Conservation (phyloP, 2,329 filamentous ascomycete species). For the Curvularia sp. region DNA sequence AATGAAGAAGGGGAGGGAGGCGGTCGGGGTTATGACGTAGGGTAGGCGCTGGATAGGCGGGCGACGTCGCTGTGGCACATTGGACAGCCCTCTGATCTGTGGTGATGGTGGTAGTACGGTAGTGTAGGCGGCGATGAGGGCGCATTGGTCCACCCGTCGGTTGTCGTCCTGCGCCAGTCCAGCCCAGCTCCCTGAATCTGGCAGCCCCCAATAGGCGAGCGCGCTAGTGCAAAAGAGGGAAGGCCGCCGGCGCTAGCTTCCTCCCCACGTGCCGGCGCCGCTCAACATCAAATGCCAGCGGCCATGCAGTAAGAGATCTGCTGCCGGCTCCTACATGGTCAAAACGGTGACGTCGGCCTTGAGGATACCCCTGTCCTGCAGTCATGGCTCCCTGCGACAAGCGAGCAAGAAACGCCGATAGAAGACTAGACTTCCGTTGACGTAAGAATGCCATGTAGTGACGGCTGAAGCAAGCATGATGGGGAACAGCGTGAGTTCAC, state of each 20-base stretch:
- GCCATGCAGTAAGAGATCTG: not conserved
- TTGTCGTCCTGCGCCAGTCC: conserved; percentile 17
- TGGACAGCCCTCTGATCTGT: conserved; percentile 12
- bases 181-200: conserved; percentile 22
- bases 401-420: not conserved
- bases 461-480: not conserved
- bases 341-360: not conserved
- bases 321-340: not conserved
- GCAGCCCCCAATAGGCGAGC: conserved; percentile 12
- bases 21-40: conserved; percentile 6
- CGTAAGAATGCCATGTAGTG: not conserved
- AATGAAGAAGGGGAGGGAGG: not conserved
- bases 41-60: conserved; percentile 7
- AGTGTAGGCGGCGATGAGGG: conserved; percentile 8
- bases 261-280: conserved; percentile 1
- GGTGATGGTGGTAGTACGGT: conserved; percentile 10
- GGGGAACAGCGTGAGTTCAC: not conserved
- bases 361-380: not conserved
- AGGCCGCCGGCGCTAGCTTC: conserved; percentile 12
- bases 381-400: not conserved
- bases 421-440: not conserved
- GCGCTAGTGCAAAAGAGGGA: conserved; percentile 13
- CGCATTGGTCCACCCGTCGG: conserved; percentile 16
- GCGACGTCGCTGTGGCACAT: conserved; percentile 26
- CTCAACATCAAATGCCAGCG: conserved; percentile 3